Percentiles rank a stretch among this genome's conserved stretches.
Conservation (phyloP, 768 basidiomycete genomes). For the Xanthoconium stramineum region DNA sequence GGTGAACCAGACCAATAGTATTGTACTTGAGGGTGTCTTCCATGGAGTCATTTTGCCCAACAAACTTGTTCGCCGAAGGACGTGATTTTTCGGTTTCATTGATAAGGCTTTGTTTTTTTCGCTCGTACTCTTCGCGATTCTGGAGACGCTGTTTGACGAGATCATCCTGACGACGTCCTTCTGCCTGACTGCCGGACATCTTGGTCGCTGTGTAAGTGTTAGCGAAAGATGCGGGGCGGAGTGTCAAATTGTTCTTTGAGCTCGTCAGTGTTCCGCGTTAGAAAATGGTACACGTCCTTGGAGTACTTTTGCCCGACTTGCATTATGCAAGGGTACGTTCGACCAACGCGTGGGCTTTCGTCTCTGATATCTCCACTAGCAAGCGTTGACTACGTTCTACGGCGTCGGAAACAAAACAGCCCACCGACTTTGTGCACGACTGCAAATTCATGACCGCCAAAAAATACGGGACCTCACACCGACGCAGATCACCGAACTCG, state of each 20-base stretch:
- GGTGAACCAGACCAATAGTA: slow-evolving; percentile 86
- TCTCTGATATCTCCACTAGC: slow-evolving; percentile 42
- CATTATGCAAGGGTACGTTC: slow-evolving; percentile 68
- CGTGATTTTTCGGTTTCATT: slow-evolving; percentile 92
- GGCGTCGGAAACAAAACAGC: slow-evolving; percentile 79
- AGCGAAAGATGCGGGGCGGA: slow-evolving; percentile 18
- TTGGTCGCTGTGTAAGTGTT: slow-evolving; percentile 7
- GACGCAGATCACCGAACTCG: slow-evolving; percentile 85
- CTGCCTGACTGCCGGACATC: slow-evolving; percentile 76
- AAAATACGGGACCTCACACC: slow-evolving; percentile 80
- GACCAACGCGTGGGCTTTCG: neutral
- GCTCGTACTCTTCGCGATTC: slow-evolving; percentile 77
- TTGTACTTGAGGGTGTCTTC: slow-evolving; percentile 89
- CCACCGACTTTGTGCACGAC: slow-evolving; percentile 81
- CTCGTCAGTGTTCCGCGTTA: neutral
- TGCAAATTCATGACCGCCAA: slow-evolving; percentile 86
- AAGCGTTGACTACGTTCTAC: slow-evolving; percentile 88
- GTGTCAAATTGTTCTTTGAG: slow-evolving; percentile 11
- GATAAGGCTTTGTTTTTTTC: slow-evolving; percentile 76
- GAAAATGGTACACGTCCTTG: slow-evolving; percentile 82
- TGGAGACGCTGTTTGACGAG: slow-evolving; percentile 79
- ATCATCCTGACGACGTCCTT: slow-evolving; percentile 84
- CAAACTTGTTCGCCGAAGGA: slow-evolving; percentile 83
- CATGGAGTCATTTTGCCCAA: slow-evolving; percentile 91
- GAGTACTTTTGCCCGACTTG: slow-evolving; percentile 75